Evolutionary conservation across 2,329 filamentous ascomycete genomes (phyloP).

Genomic region (Cryphonectria carpinicola): DNA sequence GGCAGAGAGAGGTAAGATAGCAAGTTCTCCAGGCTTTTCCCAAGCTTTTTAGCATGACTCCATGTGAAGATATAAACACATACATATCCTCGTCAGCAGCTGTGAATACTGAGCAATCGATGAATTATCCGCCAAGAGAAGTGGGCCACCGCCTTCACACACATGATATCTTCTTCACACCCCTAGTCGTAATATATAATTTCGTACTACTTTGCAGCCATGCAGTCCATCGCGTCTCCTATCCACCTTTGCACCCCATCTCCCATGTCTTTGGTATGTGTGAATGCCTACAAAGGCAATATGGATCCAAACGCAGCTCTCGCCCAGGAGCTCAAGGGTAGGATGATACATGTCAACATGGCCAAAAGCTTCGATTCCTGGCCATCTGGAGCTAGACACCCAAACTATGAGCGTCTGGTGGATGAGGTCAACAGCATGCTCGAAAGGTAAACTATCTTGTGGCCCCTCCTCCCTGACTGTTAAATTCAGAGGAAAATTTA

Average conservation of each 20-base stretch:
- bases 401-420: slow-evolving; percentile 18
- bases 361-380: slow-evolving; percentile 26
- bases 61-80: not conserved
- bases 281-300: not conserved
- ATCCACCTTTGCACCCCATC: not conserved
- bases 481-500: too few relatives aligned
- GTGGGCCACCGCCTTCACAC: not conserved
- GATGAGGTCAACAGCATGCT: slow-evolving; percentile 20
- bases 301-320: slow-evolving; percentile 21
- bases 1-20: not conserved
- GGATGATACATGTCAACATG: slow-evolving; percentile 26
- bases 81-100: not conserved
- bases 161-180: not conserved
- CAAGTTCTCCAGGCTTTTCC: not conserved
- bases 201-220: not conserved
- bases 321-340: slow-evolving; percentile 23
- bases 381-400: slow-evolving; percentile 18
- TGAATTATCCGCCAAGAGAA: not conserved
- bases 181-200: not conserved
- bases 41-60: not conserved
- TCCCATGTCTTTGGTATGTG: not conserved
- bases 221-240: slow-evolving; percentile 14
- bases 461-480: too few relatives aligned
- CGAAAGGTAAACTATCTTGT: slow-evolving; percentile 14
- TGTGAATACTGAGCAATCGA: not conserved